Conservation (phyloP, 495 filamentous ascomycete genomes). For the Podospora pseudoanserina region DNA sequence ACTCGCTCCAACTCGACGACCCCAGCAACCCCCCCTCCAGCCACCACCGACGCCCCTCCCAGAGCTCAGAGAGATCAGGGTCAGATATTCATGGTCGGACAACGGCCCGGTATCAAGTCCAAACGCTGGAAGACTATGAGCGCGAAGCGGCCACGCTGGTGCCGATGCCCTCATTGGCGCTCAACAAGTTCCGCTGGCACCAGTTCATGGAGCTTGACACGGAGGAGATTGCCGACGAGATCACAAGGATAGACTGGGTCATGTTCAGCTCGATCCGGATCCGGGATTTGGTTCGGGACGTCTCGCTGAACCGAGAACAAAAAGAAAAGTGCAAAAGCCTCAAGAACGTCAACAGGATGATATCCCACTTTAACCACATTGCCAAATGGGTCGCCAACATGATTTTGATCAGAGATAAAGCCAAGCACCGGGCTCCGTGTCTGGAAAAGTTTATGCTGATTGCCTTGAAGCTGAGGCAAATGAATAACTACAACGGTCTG, state of each 20-base stretch:
- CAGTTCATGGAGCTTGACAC: slow-evolving; percentile 76
- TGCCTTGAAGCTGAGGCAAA: slow-evolving; percentile 74
- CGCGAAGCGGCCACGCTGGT: slow-evolving; percentile 64
- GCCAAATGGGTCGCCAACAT: slow-evolving; percentile 89
- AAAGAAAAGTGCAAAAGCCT: slow-evolving; percentile 77
- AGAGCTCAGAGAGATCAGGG: slow-evolving; percentile 41
- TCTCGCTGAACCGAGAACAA: slow-evolving; percentile 65
- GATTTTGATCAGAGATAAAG: slow-evolving; percentile 88
- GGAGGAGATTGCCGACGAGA: slow-evolving; percentile 80
- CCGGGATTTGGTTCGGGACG: slow-evolving; percentile 87
- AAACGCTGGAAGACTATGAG: slow-evolving; percentile 68
- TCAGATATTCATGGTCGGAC: slow-evolving; percentile 29
- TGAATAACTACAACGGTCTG: slow-evolving; percentile 96
- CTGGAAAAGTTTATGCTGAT: slow-evolving; percentile 93
- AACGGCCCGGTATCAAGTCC: slow-evolving; percentile 48
- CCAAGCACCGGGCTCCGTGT: slow-evolving; percentile 86
- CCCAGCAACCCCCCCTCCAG: slow-evolving; percentile 21
- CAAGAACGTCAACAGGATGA: slow-evolving; percentile 87
- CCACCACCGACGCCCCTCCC: slow-evolving; percentile 45
- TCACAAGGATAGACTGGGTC: slow-evolving; percentile 94
- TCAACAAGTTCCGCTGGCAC: slow-evolving; percentile 79
- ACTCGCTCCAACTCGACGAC: slow-evolving; percentile 45
- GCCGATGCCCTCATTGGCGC: slow-evolving; percentile 53
- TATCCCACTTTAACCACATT: slow-evolving; percentile 92
- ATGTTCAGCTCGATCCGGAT: slow-evolving; percentile 96